Conservation (phyloP, 768 basidiomycete genomes). For the Phlegmacium glaucopus region DNA sequence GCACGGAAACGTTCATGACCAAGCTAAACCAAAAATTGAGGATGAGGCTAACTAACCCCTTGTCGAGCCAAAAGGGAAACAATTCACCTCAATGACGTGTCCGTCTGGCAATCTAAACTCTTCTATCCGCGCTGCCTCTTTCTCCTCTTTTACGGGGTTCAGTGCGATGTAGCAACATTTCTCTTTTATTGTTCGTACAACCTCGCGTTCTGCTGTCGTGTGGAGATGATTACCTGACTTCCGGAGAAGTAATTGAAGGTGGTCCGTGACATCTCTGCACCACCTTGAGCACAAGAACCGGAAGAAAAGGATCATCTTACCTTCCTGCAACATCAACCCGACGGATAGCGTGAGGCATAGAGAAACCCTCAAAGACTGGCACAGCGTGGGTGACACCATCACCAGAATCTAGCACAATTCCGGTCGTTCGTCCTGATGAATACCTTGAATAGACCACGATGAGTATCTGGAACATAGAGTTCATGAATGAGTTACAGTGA, state of each 20-base stretch:
- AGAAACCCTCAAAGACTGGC: constrained; percentile 98
- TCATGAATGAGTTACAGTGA: constrained; percentile 65
- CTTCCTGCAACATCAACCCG: constrained; percentile 96
- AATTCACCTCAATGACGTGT: constrained; percentile 83
- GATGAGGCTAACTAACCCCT: constrained; percentile 10
- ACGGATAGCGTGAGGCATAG: constrained; percentile 97
- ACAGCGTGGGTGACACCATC: constrained; percentile 99
- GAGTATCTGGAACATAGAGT: constrained; percentile 8
- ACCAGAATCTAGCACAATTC: constrained; percentile 98
- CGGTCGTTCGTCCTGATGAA: constrained; percentile 96
- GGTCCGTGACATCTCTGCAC: constrained; percentile 89
- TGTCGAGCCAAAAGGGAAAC: constrained; percentile 18
- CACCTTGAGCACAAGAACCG: constrained; percentile 15
- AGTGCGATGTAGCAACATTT: constrained; percentile 95
- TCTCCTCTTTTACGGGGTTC: constrained; percentile 94
- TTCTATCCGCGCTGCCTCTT: constrained; percentile 80
- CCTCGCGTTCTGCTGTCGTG: constrained; percentile 95
- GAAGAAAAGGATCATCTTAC: constrained; percentile 36
- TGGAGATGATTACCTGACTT: constrained; percentile 94
- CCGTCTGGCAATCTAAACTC: constrained; percentile 95
- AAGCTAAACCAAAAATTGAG: constrained; percentile 49
- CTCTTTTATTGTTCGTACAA: constrained; percentile 97
- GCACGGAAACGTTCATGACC: constrained; percentile 95
- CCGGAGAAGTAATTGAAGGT: constrained; percentile 89
- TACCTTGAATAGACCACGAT: constrained; percentile 54